Base-by-base conservation (phyloP, 805 yeast genomes). In the Metschnikowia peoriensis region DNA sequence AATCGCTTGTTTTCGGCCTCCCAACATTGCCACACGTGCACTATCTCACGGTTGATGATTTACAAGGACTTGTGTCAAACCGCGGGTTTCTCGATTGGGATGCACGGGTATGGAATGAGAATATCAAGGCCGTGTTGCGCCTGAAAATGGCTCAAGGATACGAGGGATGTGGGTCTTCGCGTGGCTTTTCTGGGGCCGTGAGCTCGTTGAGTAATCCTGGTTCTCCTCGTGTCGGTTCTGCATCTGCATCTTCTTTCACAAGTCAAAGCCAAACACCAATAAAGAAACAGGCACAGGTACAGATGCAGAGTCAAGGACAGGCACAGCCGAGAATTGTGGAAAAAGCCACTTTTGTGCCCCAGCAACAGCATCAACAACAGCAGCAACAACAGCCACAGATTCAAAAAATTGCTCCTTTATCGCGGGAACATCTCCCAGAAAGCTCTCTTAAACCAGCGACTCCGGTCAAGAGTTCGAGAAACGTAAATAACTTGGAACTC, bases 131-230 rank as follows among this genome's bases (percentile, higher is more conserved):
- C 2, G 54, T 75, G 28, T 60, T 75, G 59, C 66, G 64, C 51
- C 61, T 66, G 35, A 75, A 74, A 54, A 61, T 75, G 51, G 72
- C 68, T 34, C 62, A 65, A 51, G 79, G 93, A 7, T 88, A 86
- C 64, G 81, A 81, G 22, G 94, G 96, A 6, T 85, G 90, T 68
- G 93, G 93, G n/a, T 52, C 56, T 10, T 43, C 77, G 14, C 77
- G 84, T 50, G 89, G 89, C 12, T 63, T 84, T 17, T 75, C 75
- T 4, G 88, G 88, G 35, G 88, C 88, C 0, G 63, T 84, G 2
- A 73, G 67, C 45, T 78, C 86, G 1, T 80, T 85, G 42, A 78
- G 72, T 22, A 22, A 22, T 22, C 22, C 22, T 22, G 22, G 22
- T 22, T 22, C 35, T 32, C 35, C 35, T 12, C 35, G 35, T 32